Evolutionary conservation across 495 filamentous ascomycete species (phyloP).

Genomic region (Penicillium parvum): DNA sequence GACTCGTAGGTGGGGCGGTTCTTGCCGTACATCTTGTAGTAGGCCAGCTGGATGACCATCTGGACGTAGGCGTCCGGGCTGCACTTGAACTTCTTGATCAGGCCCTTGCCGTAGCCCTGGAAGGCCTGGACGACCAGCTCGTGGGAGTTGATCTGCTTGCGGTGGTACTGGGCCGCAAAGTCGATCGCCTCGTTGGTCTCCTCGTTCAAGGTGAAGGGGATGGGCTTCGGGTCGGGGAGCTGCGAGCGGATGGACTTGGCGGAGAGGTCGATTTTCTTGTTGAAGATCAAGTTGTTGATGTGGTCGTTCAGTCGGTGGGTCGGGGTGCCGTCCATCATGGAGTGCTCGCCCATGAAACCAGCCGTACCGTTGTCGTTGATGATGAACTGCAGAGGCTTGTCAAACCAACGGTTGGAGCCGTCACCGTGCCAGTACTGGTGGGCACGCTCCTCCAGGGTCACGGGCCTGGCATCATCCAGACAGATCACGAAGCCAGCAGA

Average conservation of each 20-base stretch:
- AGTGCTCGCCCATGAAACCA: slow-evolving; percentile 98
- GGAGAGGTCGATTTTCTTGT: slow-evolving; percentile 84
- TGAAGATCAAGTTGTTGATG: slow-evolving; percentile 82
- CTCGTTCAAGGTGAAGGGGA: slow-evolving; percentile 73
- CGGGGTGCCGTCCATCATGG: slow-evolving; percentile 99
- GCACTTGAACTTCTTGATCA: slow-evolving; percentile 99
- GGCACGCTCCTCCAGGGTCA: slow-evolving; percentile 93
- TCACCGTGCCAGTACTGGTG: slow-evolving; percentile 98
- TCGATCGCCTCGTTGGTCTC: slow-evolving; percentile 71
- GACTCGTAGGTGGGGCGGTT: slow-evolving; percentile 98
- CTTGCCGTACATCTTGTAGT: slow-evolving; percentile 98
- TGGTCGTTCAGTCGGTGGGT: slow-evolving; percentile 96
- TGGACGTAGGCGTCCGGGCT: slow-evolving; percentile 97
- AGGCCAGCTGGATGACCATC: slow-evolving; percentile 98
- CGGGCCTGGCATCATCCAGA: slow-evolving; percentile 86
- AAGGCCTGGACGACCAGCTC: slow-evolving; percentile 91
- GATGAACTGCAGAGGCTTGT: slow-evolving; percentile 98
- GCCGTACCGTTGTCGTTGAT: slow-evolving; percentile 97
- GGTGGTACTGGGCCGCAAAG: slow-evolving; percentile 70
- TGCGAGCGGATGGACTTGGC: slow-evolving; percentile 70
- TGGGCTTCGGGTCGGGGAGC: slow-evolving; percentile 71
- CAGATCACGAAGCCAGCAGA: slow-evolving; percentile 89
- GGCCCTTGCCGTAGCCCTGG: slow-evolving; percentile 95
- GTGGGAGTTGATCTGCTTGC: slow-evolving; percentile 73
- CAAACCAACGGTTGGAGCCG: slow-evolving; percentile 93